These are phyloP conservation scores for Apiotrichum veenhuisii DNA, from an alignment of 1,284 basidiomycete species.

Conservation along the genomic window DNA sequence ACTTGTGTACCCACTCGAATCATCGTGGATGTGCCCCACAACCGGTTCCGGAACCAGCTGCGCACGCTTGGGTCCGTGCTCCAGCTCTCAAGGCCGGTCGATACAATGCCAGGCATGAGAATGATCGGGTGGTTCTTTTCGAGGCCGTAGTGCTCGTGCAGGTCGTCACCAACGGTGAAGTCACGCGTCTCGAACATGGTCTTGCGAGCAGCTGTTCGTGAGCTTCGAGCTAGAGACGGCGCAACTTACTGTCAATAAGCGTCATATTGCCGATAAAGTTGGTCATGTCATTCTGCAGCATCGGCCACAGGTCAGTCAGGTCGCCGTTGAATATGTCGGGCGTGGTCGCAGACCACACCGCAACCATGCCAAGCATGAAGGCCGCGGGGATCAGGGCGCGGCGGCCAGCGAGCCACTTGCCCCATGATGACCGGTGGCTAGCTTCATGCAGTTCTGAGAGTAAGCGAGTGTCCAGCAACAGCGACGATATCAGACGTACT, in stretches of 20 bases:
- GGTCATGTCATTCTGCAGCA: constrained; percentile 36
- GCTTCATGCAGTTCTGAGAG: constrained; percentile 29
- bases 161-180: constrained; percentile 73
- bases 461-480: constrained; percentile 20
- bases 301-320: constrained; percentile 29
- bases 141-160: constrained; percentile 62
- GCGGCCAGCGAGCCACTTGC: constrained; percentile 27
- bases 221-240: background rate
- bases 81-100: constrained; percentile 49
- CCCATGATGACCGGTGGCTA: constrained; percentile 23
- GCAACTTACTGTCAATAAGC: constrained; percentile 33
- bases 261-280: constrained; percentile 43
- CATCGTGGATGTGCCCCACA: constrained; percentile 33
- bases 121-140: constrained; percentile 72
- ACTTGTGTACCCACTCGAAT: background rate
- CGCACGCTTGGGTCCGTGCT: constrained; percentile 38
- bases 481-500: constrained; percentile 22
- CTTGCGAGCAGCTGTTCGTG: constrained; percentile 72
- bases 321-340: constrained; percentile 23
- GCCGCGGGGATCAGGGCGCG: constrained; percentile 15
- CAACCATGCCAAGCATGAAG: constrained; percentile 16
- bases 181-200: constrained; percentile 67
- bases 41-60: constrained; percentile 49
- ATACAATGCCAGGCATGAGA: constrained; percentile 64
- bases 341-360: constrained; percentile 20